Evolutionary conservation across 805 yeast genomes (phyloP), one percentile per base, ranked within the genome.

Genomic region (Candida coquimbonensis): DNA sequence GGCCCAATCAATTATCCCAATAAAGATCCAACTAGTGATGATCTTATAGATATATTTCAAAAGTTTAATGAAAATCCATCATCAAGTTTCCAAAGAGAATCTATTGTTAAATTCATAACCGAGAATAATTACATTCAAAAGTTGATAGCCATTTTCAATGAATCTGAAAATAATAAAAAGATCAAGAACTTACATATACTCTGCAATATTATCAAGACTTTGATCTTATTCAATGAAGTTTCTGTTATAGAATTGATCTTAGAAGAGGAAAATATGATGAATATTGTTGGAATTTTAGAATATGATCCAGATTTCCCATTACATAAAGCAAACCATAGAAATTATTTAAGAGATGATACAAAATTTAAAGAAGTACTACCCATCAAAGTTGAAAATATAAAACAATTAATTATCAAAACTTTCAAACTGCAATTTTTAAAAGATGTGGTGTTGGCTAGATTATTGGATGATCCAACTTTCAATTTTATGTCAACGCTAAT

Each of bases 251-350:
- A 83, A 44, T 54, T 68, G n/a, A 68, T 85, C 48, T 65, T 81
- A 3, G 71, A 70, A 13, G 83, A 80, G 49, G 71, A 70, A 8
- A 56, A 69, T 36, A 70, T 82, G 39, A 57, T 70, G 55, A 84
- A 85, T 1, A 66, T 87, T 4, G 75, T 83, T 12, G 96, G 96
- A 1, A 83, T 88, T 12, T 65, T 91, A 40, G 99, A 93, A 62
- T 84, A 88, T 62, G 97, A 93, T 61, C 85, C 93, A 0, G 95
- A 87, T 46, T 87, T 76, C 56, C 96, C 96, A 1, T 72, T 72
- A 13, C 73, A 74, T 52, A 89, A 87, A 62, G 87, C 96, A 5
- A 83, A 87, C 54, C 87, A 87, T 65, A 69, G 96, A 43, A 78
- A 77, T 21, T 83, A 77, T 57, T 61, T 88, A 31, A 57, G 60